Evolutionary conservation across 768 basidiomycete genomes (phyloP).

Genomic region (Pleurotus ostreatus): DNA sequence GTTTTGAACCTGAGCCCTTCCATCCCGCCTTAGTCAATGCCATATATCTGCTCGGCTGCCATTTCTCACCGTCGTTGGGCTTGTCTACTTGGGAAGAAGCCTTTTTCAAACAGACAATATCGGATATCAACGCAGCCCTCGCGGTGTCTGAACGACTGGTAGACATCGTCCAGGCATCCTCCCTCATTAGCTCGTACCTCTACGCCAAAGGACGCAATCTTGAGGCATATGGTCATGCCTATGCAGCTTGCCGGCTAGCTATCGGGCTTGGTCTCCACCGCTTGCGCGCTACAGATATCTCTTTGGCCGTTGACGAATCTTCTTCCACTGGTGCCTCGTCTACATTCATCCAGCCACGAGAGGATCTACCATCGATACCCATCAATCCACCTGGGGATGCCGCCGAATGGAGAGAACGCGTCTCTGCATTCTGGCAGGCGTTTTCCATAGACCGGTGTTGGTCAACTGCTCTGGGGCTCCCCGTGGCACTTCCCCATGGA

Average conservation of each 20-base stretch:
- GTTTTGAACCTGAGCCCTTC: slow-evolving; percentile 24
- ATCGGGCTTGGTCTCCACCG: slow-evolving; percentile 57
- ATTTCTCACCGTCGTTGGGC: slow-evolving; percentile 41
- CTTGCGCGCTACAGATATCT: slow-evolving; percentile 27
- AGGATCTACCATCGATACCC: slow-evolving; percentile 17
- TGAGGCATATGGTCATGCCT: slow-evolving; percentile 60
- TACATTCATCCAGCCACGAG: slow-evolving; percentile 9
- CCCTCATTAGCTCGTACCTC: slow-evolving; percentile 56
- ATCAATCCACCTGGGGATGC: slow-evolving; percentile 33
- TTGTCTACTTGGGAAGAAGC: slow-evolving; percentile 40
- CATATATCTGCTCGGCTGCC: slow-evolving; percentile 57
- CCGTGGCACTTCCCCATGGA: slow-evolving; percentile 48
- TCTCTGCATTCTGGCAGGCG: slow-evolving; percentile 58
- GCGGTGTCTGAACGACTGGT: slow-evolving; percentile 51
- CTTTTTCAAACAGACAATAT: slow-evolving; percentile 45
- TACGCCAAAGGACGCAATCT: slow-evolving; percentile 51
- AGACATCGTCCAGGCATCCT: slow-evolving; percentile 58
- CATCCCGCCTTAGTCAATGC: slow-evolving; percentile 60
- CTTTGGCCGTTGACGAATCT: slow-evolving; percentile 14
- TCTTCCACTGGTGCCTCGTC: neutral
- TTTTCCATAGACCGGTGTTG: slow-evolving; percentile 61
- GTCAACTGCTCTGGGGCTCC: slow-evolving; percentile 51
- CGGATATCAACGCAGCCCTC: slow-evolving; percentile 49
- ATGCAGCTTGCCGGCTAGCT: slow-evolving; percentile 58
- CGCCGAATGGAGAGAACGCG: slow-evolving; percentile 40